Percentiles rank a stretch among this genome's conserved stretches.
These are phyloP conservation scores for Geosmithia putterillii DNA, from an alignment of 2,329 filamentous ascomycete species.

Conservation along the genomic window DNA sequence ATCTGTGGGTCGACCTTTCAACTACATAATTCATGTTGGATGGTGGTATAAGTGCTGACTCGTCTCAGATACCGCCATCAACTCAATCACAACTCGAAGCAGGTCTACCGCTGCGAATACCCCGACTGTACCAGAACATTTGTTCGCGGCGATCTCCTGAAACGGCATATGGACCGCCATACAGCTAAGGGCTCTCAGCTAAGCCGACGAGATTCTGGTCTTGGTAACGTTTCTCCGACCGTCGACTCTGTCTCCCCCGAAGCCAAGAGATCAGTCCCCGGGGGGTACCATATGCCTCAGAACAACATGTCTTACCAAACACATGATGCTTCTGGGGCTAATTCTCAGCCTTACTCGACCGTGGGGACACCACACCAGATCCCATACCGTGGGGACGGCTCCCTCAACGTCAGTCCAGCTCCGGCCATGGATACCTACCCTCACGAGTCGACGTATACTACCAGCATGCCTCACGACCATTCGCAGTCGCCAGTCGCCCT, in stretches of 20 bases:
- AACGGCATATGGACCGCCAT: conserved; percentile 72
- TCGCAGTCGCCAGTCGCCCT: neutral
- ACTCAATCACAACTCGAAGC: conserved; percentile 89
- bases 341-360: neutral
- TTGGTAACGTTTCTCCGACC: conserved; percentile 15
- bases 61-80: conserved; percentile 65
- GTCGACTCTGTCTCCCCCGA: conserved; percentile 2
- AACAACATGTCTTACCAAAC: neutral
- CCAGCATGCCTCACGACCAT: conserved; percentile 1
- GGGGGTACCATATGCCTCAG: conserved; percentile 9
- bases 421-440: neutral
- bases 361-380: neutral
- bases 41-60: conserved; percentile 10
- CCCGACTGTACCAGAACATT: conserved; percentile 84
- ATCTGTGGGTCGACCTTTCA: conserved; percentile 51
- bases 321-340: neutral
- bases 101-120: conserved; percentile 89
- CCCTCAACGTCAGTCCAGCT: neutral
- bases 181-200: conserved; percentile 67
- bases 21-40: neutral
- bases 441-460: neutral
- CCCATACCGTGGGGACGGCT: neutral
- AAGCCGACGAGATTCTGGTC: conserved; percentile 53
- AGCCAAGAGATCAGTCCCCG: neutral
- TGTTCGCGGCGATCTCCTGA: conserved; percentile 84